Conservation (phyloP, 148 eudicot species). For the Chenopodium formosanum region DNA sequence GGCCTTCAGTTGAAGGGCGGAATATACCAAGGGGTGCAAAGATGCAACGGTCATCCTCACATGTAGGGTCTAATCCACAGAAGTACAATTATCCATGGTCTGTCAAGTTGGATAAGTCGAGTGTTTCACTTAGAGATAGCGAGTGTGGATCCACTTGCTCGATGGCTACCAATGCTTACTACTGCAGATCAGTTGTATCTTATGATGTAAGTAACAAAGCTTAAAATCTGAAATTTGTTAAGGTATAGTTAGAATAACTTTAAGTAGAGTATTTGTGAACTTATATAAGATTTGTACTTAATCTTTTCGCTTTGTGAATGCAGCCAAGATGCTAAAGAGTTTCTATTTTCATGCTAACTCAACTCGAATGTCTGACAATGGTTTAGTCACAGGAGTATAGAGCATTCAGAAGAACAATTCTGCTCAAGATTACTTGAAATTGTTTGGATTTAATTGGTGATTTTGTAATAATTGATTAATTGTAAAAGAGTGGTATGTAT, state of each 20-base stretch:
- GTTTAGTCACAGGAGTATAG: neutral
- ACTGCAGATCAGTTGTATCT: conserved; percentile 77
- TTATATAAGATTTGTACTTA: neutral
- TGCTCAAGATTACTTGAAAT: neutral
- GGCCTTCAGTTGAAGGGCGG: conserved; percentile 77
- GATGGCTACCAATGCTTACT: conserved; percentile 52
- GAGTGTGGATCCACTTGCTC: conserved; percentile 91
- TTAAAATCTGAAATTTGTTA: neutral
- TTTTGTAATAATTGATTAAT: neutral
- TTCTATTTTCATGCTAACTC: neutral
- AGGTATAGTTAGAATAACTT: too few species aligned
- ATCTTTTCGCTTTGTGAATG: neutral
- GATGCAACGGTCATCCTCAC: conserved; percentile 90
- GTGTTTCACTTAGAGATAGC: conserved; percentile 68
- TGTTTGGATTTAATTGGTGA: neutral
- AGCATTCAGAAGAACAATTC: neutral
- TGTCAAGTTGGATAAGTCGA: conserved; percentile 65
- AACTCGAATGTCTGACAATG: neutral
- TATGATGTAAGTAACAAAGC: conserved; percentile 51
- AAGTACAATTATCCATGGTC: conserved; percentile 72
- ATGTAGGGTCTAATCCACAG: conserved; percentile 65
- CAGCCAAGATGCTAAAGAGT: conserved; percentile 28
- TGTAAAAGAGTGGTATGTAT: neutral
- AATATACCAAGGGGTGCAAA: conserved; percentile 72
- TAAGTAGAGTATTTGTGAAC: neutral